Base-by-base conservation (phyloP, 1,284 basidiomycete genomes). In the Cryptococcus sp. region DNA sequence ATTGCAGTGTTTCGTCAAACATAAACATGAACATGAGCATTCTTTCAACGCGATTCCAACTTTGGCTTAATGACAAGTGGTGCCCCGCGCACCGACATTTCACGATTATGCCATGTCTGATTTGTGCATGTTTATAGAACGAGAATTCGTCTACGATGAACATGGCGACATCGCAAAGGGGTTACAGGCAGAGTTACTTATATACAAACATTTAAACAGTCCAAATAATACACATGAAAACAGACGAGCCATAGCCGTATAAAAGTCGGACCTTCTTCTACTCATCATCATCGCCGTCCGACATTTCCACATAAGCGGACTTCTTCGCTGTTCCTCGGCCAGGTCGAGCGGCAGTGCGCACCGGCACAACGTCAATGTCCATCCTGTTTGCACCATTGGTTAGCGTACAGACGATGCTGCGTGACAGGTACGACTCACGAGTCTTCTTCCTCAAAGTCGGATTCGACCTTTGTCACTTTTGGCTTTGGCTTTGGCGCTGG, bases 301-400 rank as follows among this genome's bases (percentile, higher is more conserved):
- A 69, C 56, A 73, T 55, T 22, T 76, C 74, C 7, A 71, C 52
- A 58, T 76, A 76, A 3, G 66, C 67, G 43, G 67, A 23, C 59
- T 63, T 66, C 61, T 73, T 74, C 5, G 64, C 57, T 4, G 64
- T 67, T 0, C 61, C 70, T 48, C 74, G 61, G 19, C 72, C 70
- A 37, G 60, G 58, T 38, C 74, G 55, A 20, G 66, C 43, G 17
- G 63, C 60, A 17, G 59, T 55, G 15, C 68, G 61, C n/a, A 66
- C 59, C 8, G 72, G 67, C 15, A 58, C 59, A 57, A 66, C 61
- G 50, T 66, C 70, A 26, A 57, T 37, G 16, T 52, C 50, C 44
- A 57, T 51, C 20, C 49, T 56, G 39, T 8, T 15, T 29, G 19
- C n/a, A 11, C 34, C 22, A n/a, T n/a, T 23, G 10, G 39, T 58